Evolutionary conservation across 192 early-diverging fungal genomes (phyloP), one percentile per base, ranked within the genome.

Genomic region (Linnemannia schmuckeri): DNA sequence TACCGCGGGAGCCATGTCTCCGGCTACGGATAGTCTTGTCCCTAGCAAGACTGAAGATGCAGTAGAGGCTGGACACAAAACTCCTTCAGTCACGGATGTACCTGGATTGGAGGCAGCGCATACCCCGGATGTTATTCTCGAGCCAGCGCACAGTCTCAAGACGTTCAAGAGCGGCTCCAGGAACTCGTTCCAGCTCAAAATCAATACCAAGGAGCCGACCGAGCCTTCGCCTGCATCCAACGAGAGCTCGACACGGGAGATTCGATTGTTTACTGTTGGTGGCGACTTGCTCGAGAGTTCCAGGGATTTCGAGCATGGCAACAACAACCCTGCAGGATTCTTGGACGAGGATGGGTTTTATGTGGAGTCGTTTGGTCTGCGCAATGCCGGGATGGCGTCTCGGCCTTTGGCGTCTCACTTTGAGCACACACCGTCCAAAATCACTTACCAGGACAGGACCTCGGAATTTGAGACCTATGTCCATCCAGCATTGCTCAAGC

Each of bases 381-480:
- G 54, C 24, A 63, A 71, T 33, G 30, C 74, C 0, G 35, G 55
- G n/a, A 68, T 82, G 73, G 42, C 35, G 4, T 72, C 18, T 33
- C 52, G 38, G 4, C 27, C 42, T 6, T 18, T 47, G 33, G 77
- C 81, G 2, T 57, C 81, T 0, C 87, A 83, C 57, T 83, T 83
- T 55, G 80, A 83, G 15, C 82, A 82, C 24, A 41, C 33, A 3
- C 30, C 81, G 0, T 83, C 87, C 37, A 79, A 42, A 33, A 80
- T 80, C 17, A 49, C 37, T 2, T 88, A 80, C 69, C 84, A 90
- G 22, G 89, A 90, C 42, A 55, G 75, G 18, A 82, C 76, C 22
- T 90, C 89, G 15, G 77, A 76, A 1, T 88, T 89, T 54, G 88
- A 90, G 74, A 89, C 89, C 17, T 90, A 90, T 52, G 78, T 82